phyloP scores from a whole-genome alignment of 2,329 filamentous ascomycete species.

The Venturia carpophila region DNA sequence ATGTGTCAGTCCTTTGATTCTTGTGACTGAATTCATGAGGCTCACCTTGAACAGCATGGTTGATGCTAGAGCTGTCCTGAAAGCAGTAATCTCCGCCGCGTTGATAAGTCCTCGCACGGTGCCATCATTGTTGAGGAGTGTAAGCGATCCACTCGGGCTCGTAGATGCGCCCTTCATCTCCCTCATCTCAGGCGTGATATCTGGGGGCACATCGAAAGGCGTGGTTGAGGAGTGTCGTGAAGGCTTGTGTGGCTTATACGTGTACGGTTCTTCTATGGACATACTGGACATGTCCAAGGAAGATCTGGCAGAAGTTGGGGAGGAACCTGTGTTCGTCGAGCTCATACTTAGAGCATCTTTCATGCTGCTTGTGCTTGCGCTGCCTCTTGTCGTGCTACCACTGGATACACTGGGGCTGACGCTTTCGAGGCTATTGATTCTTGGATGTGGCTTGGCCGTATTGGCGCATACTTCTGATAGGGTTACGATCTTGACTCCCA shows the following conservation, averaged over 20 bases:
- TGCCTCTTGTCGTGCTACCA: slow-evolving; percentile 18
- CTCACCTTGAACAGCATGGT: slow-evolving; percentile 57
- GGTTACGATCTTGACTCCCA: slow-evolving; percentile 60
- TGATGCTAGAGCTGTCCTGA: slow-evolving; percentile 57
- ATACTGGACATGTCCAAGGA: not conserved
- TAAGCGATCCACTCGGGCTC: slow-evolving; percentile 50
- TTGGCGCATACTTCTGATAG: slow-evolving; percentile 31
- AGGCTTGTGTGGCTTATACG: slow-evolving; percentile 1
- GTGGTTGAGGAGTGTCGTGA: slow-evolving; percentile 8
- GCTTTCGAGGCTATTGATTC: slow-evolving; percentile 23
- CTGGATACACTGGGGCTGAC: slow-evolving; percentile 31
- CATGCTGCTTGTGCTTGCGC: slow-evolving; percentile 12
- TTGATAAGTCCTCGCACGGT: slow-evolving; percentile 56
- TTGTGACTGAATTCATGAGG: slow-evolving; percentile 37
- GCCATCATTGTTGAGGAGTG: slow-evolving; percentile 50
- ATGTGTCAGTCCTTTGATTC: not conserved
- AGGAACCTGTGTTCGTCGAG: slow-evolving; percentile 3
- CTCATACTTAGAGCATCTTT: slow-evolving; percentile 4
- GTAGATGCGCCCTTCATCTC: slow-evolving; percentile 27
- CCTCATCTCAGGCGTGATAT: slow-evolving; percentile 14
- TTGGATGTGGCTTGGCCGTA: slow-evolving; percentile 23
- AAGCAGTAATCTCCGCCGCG: slow-evolving; percentile 60
- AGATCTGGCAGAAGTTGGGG: slow-evolving; percentile 5
- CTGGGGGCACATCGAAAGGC: slow-evolving; percentile 15
- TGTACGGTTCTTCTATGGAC: slow-evolving; percentile 3